Evolutionary conservation across 176 grass and related monocot genomes (phyloP).

Genomic region (Lolium multiflorum): DNA sequence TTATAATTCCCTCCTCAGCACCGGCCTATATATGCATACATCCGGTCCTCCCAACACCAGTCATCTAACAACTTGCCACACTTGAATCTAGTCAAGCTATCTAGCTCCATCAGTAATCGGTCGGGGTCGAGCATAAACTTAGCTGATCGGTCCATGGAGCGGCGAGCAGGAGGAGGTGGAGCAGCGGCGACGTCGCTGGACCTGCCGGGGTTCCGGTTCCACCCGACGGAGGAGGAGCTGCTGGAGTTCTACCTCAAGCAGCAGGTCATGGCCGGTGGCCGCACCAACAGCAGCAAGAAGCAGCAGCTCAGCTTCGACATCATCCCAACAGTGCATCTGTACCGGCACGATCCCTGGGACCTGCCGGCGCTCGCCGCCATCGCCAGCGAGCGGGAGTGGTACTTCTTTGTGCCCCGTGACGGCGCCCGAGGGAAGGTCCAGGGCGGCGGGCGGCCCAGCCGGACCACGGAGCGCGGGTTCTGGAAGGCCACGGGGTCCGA

Average conservation of each 20-base stretch:
- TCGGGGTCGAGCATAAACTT: neutral
- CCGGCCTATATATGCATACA: constrained; percentile 42
- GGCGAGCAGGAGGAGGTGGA: neutral
- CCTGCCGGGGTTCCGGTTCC: constrained; percentile 97
- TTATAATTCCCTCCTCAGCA: neutral
- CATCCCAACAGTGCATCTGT: constrained; percentile 84
- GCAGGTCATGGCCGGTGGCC: neutral
- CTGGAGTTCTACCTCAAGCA: constrained; percentile 93
- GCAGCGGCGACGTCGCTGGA: constrained; percentile 72
- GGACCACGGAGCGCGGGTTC: constrained; percentile 88
- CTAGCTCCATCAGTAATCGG: neutral
- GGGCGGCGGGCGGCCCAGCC: constrained; percentile 60
- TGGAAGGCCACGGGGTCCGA: constrained; percentile 98
- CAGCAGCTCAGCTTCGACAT: constrained; percentile 82
- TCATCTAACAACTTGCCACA: neutral
- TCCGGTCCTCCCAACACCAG: neutral
- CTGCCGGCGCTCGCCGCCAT: constrained; percentile 74
- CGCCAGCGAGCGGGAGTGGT: constrained; percentile 89
- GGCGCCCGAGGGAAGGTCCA: constrained; percentile 52
- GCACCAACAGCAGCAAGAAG: constrained; percentile 43
- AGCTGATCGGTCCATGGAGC: constrained; percentile 1
- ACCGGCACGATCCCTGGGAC: constrained; percentile 83
- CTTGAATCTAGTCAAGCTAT: neutral
- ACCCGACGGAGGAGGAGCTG: constrained; percentile 98
- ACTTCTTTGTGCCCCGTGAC: constrained; percentile 95